phyloP scores from a whole-genome alignment of 306 rosid genomes.

The Psophocarpus tetragonolobus region DNA sequence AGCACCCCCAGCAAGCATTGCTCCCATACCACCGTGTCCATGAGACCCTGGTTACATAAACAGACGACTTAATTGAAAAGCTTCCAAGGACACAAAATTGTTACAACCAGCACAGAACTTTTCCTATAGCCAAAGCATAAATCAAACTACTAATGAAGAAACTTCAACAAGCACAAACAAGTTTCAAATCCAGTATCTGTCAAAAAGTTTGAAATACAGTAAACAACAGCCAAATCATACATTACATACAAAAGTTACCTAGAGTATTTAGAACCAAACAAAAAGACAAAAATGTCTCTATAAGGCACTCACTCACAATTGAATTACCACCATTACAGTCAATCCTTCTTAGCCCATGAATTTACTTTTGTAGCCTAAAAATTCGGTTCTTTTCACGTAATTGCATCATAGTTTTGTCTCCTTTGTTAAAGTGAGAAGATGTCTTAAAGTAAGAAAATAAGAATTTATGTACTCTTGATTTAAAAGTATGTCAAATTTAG shows the following conservation, averaged over 20 bases:
- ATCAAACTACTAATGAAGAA: not conserved
- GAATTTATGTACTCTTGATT: no score
- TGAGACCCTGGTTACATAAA: slow-evolving; percentile 38
- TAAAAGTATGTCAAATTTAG: no score
- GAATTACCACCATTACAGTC: not conserved
- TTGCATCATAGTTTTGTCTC: not conserved
- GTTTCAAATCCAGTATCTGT: no score
- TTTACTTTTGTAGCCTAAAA: not conserved
- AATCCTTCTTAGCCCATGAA: not conserved
- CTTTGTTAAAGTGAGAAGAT: not conserved
- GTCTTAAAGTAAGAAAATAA: not conserved
- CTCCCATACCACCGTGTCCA: slow-evolving; percentile 59
- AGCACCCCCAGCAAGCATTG: slow-evolving; percentile 81
- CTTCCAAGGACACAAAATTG: not conserved
- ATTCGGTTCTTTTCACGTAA: not conserved
- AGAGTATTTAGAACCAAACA: not conserved
- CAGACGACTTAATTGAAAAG: slow-evolving; percentile 6
- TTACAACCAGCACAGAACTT: not conserved
- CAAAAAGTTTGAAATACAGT: no score
- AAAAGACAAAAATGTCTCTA: not conserved
- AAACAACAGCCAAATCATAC: not conserved
- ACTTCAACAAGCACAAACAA: not conserved
- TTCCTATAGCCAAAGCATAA: slow-evolving; percentile 1
- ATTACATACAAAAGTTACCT: not conserved
- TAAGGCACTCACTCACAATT: no score